These are phyloP conservation scores for Leccinum arenicola DNA, from an alignment of 768 basidiomycete genomes.

Conservation along the genomic window DNA sequence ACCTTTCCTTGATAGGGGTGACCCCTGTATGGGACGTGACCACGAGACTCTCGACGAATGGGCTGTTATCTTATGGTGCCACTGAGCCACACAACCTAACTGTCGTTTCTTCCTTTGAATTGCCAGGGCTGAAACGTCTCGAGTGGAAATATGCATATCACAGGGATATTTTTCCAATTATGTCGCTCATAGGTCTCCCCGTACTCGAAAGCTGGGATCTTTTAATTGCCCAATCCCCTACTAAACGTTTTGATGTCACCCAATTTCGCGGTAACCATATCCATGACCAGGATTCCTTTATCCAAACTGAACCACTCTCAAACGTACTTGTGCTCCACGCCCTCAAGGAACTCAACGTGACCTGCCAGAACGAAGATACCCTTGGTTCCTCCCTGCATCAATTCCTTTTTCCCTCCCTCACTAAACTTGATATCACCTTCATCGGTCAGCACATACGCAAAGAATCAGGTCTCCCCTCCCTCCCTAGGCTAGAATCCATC, in stretches of 20 bases:
- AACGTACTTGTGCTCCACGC: conserved; percentile 25
- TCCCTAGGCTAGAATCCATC: conserved; percentile 50
- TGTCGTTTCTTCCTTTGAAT: conserved; percentile 26
- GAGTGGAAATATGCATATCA: conserved; percentile 48
- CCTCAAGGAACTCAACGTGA: conserved; percentile 43
- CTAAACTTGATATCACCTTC: conserved; percentile 44
- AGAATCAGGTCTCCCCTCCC: conserved; percentile 26
- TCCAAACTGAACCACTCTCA: conserved; percentile 27
- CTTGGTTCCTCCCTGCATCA: conserved; percentile 39
- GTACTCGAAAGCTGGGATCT: conserved; percentile 44
- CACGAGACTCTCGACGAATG: conserved; percentile 12
- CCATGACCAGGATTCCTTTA: conserved; percentile 28
- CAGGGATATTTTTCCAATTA: conserved; percentile 40
- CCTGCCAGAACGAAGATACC: conserved; percentile 40
- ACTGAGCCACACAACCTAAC: conserved; percentile 5
- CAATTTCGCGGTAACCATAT: conserved; percentile 32
- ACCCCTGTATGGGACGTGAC: conserved; percentile 39
- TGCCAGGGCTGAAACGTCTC: conserved; percentile 41
- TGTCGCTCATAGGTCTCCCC: conserved; percentile 41
- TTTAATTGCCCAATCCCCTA: conserved; percentile 36
- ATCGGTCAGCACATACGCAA: conserved; percentile 28
- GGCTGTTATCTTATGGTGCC: conserved; percentile 4
- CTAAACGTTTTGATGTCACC: conserved; percentile 26
- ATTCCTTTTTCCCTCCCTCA: conserved; percentile 43
- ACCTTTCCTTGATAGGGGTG: conserved; percentile 42